phyloP scores from a whole-genome alignment of 257 asterid genomes.

The Nicotiana knightiana region DNA sequence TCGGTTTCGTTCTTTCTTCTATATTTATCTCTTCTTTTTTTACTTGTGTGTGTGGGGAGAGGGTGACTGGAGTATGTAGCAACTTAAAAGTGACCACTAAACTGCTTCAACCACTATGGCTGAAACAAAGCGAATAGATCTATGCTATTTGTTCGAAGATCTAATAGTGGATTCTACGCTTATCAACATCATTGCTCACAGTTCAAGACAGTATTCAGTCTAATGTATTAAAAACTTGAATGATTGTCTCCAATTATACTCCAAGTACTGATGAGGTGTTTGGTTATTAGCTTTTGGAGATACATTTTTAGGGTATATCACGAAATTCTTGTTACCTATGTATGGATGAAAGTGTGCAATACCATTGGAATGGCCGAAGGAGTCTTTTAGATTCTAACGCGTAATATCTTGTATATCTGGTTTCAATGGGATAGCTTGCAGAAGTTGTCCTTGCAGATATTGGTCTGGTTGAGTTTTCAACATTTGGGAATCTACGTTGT shows the following conservation, averaged over 20 bases:
- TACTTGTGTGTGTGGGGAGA: not conserved
- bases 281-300: not conserved
- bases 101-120: not conserved
- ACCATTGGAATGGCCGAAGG: not conserved
- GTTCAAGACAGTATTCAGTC: not conserved
- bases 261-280: no score
- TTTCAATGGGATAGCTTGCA: not conserved
- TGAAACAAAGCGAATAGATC: not conserved
- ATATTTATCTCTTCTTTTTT: not conserved
- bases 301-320: not conserved
- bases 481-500: not conserved
- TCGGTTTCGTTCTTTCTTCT: conserved; percentile 3
- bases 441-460: not conserved
- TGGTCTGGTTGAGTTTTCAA: not conserved
- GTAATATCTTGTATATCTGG: not conserved
- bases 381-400: not conserved
- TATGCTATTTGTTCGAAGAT: not conserved
- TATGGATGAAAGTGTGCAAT: conserved; percentile 3
- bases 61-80: not conserved
- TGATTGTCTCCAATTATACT: not conserved
- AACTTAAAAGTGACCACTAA: not conserved
- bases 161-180: not conserved
- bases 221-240: not conserved
- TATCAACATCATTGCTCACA: not conserved
- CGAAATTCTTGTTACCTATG: not conserved